Evolutionary conservation across 176 grass and related monocot genomes (phyloP).

Genomic region (Zoysia japonica): DNA sequence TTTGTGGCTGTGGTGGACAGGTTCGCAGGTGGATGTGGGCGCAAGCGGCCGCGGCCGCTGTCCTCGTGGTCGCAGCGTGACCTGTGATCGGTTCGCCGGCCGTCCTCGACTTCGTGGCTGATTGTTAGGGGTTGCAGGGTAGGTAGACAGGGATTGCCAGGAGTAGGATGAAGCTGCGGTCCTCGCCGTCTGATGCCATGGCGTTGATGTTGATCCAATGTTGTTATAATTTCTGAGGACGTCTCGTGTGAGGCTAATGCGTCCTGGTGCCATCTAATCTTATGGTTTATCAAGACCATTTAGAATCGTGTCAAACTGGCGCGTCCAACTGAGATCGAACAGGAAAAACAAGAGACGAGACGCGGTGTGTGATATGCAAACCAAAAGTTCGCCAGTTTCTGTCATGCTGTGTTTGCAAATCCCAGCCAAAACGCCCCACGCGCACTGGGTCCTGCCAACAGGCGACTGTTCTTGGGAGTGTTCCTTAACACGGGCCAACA

Average conservation of each 20-base stretch:
- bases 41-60: constrained; percentile 32
- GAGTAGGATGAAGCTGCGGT: background rate
- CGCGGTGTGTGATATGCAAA: no score
- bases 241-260: background rate
- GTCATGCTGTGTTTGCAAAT: no score
- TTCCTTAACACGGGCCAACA: background rate
- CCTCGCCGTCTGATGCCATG: background rate
- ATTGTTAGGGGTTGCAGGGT: background rate
- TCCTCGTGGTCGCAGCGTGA: constrained; percentile 12
- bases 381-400: no score
- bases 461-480: background rate
- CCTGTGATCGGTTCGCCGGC: background rate
- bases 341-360: background rate
- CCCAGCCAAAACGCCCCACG: no score
- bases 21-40: constrained; percentile 27
- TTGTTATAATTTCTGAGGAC: background rate
- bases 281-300: background rate
- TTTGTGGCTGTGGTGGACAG: constrained; percentile 34
- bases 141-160: background rate
- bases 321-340: background rate
- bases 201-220: background rate
- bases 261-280: background rate
- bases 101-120: constrained; percentile 16
- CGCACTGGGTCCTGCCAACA: background rate
- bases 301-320: no score